Conservation (phyloP, 495 filamentous ascomycete genomes). For the Hypoxylon rickii region DNA sequence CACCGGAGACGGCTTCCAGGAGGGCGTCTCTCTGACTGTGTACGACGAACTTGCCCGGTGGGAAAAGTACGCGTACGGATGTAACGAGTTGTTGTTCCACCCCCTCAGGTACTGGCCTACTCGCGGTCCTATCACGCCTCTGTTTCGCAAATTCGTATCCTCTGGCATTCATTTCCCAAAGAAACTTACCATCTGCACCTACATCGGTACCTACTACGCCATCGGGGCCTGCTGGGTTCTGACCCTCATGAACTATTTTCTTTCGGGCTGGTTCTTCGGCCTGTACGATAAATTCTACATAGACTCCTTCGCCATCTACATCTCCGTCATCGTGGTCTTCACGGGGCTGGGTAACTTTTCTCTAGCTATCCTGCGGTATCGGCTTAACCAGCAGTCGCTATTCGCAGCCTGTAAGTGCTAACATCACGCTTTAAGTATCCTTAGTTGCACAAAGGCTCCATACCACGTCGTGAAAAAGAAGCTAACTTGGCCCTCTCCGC, state of each 20-base stretch:
- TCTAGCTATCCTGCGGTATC: constrained; percentile 59
- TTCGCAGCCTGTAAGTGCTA: constrained; percentile 41
- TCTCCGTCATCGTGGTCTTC: constrained; percentile 61
- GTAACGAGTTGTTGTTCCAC: constrained; percentile 67
- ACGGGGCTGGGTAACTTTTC: constrained; percentile 58
- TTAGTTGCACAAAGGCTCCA: too few species aligned
- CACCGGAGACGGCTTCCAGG: constrained; percentile 68
- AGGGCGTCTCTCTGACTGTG: constrained; percentile 75
- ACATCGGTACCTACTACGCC: constrained; percentile 78
- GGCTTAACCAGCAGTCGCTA: constrained; percentile 48
- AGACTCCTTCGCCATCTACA: constrained; percentile 62
- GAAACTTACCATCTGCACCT: constrained; percentile 73
- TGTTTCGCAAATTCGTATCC: constrained; percentile 64
- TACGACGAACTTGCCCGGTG: constrained; percentile 76
- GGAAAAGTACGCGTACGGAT: constrained; percentile 81
- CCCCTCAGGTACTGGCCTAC: constrained; percentile 57
- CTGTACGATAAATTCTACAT: constrained; percentile 66
- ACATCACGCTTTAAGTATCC: not conserved
- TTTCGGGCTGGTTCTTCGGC: constrained; percentile 63
- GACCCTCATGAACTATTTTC: constrained; percentile 67
- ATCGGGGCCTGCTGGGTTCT: constrained; percentile 69
- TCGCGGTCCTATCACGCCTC: constrained; percentile 65
- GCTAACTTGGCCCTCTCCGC: constrained; percentile 17
- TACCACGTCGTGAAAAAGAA: not conserved
- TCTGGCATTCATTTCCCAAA: constrained; percentile 64